A percentile compares a stretch with the other conserved stretches of the same genome.
Conservation (phyloP, 768 basidiomycete species). For the Boletellus ananas region DNA sequence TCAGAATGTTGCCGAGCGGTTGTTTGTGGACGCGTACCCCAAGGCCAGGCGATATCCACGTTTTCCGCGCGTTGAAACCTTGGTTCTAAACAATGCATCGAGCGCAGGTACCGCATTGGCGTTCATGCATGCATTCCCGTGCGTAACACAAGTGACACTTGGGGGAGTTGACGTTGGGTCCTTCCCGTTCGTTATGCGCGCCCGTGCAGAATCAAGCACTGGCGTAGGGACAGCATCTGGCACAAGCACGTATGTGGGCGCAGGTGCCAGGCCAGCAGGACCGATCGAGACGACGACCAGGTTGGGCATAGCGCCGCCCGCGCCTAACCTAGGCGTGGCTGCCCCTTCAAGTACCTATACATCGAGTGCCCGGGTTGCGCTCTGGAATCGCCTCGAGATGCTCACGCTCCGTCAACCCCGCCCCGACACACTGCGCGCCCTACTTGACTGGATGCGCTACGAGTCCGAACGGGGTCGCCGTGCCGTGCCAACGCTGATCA, state of each 20-base stretch:
- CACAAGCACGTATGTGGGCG: background rate
- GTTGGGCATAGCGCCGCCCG: background rate
- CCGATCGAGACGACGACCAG: background rate
- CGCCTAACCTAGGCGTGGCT: background rate
- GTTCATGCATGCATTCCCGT: constrained; percentile 29
- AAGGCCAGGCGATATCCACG: constrained; percentile 13
- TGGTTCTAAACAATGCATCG: constrained; percentile 26
- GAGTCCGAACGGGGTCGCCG: constrained; percentile 8
- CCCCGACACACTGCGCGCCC: constrained; percentile 14
- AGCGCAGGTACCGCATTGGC: constrained; percentile 20
- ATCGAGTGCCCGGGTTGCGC: background rate
- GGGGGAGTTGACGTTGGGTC: constrained; percentile 27
- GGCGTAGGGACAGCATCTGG: background rate
- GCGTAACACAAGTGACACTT: constrained; percentile 16
- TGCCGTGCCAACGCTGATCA: constrained; percentile 11
- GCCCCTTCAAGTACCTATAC: constrained; percentile 4
- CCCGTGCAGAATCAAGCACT: background rate
- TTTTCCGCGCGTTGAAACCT: constrained; percentile 26
- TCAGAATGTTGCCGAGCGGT: constrained; percentile 23
- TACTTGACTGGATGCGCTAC: constrained; percentile 22
- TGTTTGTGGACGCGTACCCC: constrained; percentile 16
- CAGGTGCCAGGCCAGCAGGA: constrained; percentile 1
- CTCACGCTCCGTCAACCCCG: constrained; percentile 24
- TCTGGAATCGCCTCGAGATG: constrained; percentile 19
- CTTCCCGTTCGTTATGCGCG: constrained; percentile 17